Evolutionary conservation across 805 yeast genomes (phyloP), one percentile per base, ranked within the genome.

Genomic region (Priceomyces fermenticarens): DNA sequence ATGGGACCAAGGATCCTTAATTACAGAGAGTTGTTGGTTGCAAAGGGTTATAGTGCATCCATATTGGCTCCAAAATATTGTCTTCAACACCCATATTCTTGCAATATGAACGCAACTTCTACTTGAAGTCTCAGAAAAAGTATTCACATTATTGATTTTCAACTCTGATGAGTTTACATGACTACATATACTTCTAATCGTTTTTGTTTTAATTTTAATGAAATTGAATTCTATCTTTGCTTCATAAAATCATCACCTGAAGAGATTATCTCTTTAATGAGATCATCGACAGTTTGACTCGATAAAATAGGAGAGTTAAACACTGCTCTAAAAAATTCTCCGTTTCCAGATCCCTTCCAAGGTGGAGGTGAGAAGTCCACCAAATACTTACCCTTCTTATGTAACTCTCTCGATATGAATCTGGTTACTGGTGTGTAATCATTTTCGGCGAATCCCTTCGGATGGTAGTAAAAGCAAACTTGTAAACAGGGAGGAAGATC

Each of bases 251-350:
- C 46, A 35, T 47, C 43, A 16, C 67, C 70, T 1, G 51, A 52
- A 6, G 41, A 48, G 7, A 60, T 51, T 11, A 70, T 67, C 30
- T 59, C 53, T 14, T 43, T 49, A 17, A 69, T 54, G 48, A 70
- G 59, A 40, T 67, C 68, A 36, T 67, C 72, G 12, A 67, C 53
- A 6, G 65, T 54, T 12, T 40, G 28, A 35, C 60, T 65, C 12
- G 66, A 63, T 41, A 71, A 56, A 12, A 65, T 66, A 2, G 95
- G 93, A 38, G 89, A 79, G 59, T 84, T 84, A 61, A 88, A 81
- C 4, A 88, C 96, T 10, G 85, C 91, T 41, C 96, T 69, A 70
- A 87, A 87, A 55, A 88, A 88, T 60, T 86, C 93, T 4, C 95
- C 95, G 14, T 71, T 63, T 25, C 65, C 64, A 35, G 74, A 74